Evolutionary conservation across 2,329 filamentous ascomycete species (phyloP).

Genomic region (Paracorniculantispora psalliotae): DNA sequence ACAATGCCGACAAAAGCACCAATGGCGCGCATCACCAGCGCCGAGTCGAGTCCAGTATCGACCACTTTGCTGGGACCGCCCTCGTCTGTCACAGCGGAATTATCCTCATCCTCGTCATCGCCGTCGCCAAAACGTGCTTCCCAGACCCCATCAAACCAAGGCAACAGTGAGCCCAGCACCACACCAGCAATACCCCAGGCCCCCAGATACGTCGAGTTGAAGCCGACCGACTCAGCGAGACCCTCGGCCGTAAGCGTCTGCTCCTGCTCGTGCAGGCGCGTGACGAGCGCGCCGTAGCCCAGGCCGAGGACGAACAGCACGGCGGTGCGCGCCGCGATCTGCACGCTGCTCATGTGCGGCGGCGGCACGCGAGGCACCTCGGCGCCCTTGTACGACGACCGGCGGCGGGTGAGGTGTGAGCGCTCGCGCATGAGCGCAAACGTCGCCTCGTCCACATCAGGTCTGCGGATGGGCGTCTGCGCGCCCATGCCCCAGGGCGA

Average conservation of each 20-base stretch:
- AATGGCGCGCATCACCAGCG: conserved; percentile 53
- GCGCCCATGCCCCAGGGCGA: conserved; percentile 78
- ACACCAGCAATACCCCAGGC: conserved; percentile 83
- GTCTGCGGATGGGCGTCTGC: conserved; percentile 55
- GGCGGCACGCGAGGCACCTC: conserved; percentile 23
- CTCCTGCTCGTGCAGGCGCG: conserved; percentile 68
- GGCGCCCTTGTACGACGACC: conserved; percentile 29
- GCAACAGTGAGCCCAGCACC: conserved; percentile 70
- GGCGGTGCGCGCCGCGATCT: conserved; percentile 51
- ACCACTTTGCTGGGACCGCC: conserved; percentile 24
- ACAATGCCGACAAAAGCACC: conserved; percentile 58
- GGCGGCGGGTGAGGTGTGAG: conserved; percentile 29
- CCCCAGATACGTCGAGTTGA: conserved; percentile 62
- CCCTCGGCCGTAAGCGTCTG: conserved; percentile 52
- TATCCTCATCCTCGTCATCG: conserved; percentile 23
- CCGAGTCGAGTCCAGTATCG: conserved; percentile 63
- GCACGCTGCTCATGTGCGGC: conserved; percentile 33
- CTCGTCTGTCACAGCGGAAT: conserved; percentile 24
- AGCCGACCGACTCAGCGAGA: conserved; percentile 36
- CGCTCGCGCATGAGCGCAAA: conserved; percentile 40
- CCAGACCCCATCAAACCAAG: conserved; percentile 78
- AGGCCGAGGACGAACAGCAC: conserved; percentile 76
- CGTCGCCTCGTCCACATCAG: conserved; percentile 39
- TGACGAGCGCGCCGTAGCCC: conserved; percentile 76
- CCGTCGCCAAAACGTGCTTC: conserved; percentile 45